phyloP scores from a whole-genome alignment of 441 rosid genomes.

The Euphorbia celastroides region DNA sequence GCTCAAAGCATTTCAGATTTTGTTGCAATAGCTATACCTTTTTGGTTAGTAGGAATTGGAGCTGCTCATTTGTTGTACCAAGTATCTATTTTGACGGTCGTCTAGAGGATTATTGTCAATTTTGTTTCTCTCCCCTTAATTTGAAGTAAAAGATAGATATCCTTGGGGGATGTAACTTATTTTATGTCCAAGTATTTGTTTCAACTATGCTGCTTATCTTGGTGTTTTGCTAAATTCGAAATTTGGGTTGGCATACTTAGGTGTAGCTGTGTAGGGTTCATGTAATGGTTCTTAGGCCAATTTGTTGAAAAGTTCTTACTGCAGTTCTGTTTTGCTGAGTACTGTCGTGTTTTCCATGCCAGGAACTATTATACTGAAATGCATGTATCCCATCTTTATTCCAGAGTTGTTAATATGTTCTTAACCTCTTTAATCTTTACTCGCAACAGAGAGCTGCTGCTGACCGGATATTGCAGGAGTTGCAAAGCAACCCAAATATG shows the following conservation, averaged over 20 bases:
- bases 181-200: neutral
- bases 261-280: neutral
- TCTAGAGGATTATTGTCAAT: neutral
- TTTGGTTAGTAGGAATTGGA: neutral
- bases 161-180: neutral
- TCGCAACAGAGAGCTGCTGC: conserved; percentile 85
- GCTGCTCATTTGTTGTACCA: neutral
- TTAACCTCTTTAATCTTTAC: conserved; percentile 2
- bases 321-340: neutral
- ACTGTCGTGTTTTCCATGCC: neutral
- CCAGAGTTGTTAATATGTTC: neutral
- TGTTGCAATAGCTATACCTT: neutral
- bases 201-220: neutral
- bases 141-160: neutral
- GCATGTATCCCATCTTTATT: conserved; percentile 3
- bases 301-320: neutral
- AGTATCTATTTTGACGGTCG: neutral
- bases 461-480: conserved; percentile 89
- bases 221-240: neutral
- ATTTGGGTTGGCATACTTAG: neutral
- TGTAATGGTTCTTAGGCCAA: neutral
- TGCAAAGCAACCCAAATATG: conserved; percentile 94
- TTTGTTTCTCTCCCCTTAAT: neutral
- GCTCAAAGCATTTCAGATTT: neutral
- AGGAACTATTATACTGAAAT: conserved; percentile 11